Base-by-base conservation (phyloP, 2,329 filamentous ascomycete species). In the Hypoxylon sp. region DNA sequence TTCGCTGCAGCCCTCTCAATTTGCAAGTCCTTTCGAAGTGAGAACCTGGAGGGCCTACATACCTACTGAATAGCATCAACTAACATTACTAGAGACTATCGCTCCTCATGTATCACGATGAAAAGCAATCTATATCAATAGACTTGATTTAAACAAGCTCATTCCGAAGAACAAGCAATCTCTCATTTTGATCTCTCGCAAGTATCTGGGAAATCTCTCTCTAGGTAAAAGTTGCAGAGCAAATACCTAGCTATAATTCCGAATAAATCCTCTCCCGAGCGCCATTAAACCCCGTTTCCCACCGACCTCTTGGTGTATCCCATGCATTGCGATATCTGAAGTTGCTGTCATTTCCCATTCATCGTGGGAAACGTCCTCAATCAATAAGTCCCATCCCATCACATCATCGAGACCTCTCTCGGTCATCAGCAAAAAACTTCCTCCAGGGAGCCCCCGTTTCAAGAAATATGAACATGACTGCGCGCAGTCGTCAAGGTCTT, bases 361-460 rank as follows among this genome's bases (percentile, higher is more conserved):
- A 59, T 63, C 59, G 55, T 61, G 61, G 64, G 12, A 64, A 57
- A 54, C 48, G 58, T 64, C 51, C 64, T 70, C 69, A 67, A 56
- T 70, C 65, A 74, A 72, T 70, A 73, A 73, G 53, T 70, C 70
- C 70, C 65, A 67, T 69, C 70, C 70, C 66, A 61, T 55, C 61
- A 68, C 64, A 47, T 69, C 67, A 59, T 69, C 65, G 61, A 71
- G 62, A 52, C 65, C 63, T 70, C 54, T 62, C 52, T 62, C 54
- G 47, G 64, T 69, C 68, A 67, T 71, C 63, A 68, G 69, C 61
- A 64, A 73, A 30, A 34, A 67, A 68, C 56, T 43, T 66, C 64
- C 62, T 67, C 70, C 71, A 71, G 71, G 71, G 69, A 65, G 54
- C 61, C 58, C 29, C 48, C 48, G 46, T 52, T 50, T 59, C 25